Evolutionary conservation across 1,284 basidiomycete genomes (phyloP).

Genomic region (Mycosarcoma mackinlayi): DNA sequence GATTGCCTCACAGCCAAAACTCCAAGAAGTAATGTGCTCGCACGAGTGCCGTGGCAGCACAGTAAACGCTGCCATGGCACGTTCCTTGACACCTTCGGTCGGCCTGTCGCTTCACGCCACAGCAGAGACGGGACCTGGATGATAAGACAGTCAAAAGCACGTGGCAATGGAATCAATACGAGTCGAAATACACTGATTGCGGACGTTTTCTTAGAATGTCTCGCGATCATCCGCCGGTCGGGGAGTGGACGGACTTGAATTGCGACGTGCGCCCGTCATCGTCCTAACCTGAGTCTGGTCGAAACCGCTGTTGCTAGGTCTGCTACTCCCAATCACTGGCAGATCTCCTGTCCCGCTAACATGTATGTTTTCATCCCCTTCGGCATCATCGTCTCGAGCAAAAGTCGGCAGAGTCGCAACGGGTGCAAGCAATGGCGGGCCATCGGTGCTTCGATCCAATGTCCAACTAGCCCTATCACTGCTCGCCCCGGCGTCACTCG

Average conservation of each 20-base stretch:
- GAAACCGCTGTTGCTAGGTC: background rate
- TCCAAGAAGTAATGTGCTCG: too few relatives aligned
- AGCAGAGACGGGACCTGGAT: too few relatives aligned
- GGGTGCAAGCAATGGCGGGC: constrained; percentile 27
- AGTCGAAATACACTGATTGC: too few relatives aligned
- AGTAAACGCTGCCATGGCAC: too few relatives aligned
- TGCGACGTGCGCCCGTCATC: constrained; percentile 7
- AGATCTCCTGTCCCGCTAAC: background rate
- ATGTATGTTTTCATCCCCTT: too few relatives aligned
- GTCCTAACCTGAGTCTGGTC: background rate
- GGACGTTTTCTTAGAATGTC: constrained; percentile 13
- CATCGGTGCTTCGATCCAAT: background rate
- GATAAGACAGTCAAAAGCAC: too few relatives aligned
- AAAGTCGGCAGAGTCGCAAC: constrained; percentile 16
- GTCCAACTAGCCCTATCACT: background rate
- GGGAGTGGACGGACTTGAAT: constrained; percentile 31
- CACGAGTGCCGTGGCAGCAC: too few relatives aligned
- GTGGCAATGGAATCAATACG: too few relatives aligned
- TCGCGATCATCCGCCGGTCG: constrained; percentile 37
- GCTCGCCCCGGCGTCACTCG: background rate
- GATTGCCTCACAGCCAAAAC: too few relatives aligned
- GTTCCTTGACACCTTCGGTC: too few relatives aligned
- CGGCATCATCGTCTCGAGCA: background rate
- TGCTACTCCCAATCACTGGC: too few relatives aligned
- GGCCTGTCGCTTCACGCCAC: too few relatives aligned